Conservation (phyloP, 768 basidiomycete species). For the Tulasnella sp. region DNA sequence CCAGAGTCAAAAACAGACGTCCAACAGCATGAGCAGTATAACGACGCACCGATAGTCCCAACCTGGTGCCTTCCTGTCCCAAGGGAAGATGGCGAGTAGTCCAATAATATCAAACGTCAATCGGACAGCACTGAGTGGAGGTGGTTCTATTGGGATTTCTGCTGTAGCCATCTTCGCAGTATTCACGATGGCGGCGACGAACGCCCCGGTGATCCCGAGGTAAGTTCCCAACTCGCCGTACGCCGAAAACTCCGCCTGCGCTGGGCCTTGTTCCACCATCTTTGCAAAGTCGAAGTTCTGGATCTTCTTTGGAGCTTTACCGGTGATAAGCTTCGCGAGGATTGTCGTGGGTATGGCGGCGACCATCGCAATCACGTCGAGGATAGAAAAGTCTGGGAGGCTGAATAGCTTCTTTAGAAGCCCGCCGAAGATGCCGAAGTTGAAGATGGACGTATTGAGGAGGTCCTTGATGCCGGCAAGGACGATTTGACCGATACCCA, state of each 20-base stretch:
- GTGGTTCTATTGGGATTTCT: background rate
- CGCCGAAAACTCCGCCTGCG: background rate
- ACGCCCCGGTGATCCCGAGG: background rate
- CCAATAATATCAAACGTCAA: background rate
- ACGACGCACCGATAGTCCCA: background rate
- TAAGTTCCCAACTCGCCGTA: background rate
- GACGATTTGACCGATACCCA: background rate
- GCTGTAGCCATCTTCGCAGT: background rate
- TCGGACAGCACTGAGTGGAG: background rate
- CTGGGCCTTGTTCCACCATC: background rate
- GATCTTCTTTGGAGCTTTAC: background rate
- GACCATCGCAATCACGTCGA: conserved; percentile 21
- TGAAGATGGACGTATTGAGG: conserved; percentile 19
- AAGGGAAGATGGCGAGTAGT: background rate
- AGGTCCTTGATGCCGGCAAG: conserved; percentile 6
- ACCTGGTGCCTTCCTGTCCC: background rate
- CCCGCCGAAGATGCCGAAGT: conserved; percentile 26
- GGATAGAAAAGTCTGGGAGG: conserved; percentile 5
- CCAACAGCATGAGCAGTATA: background rate
- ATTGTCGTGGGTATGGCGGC: conserved; percentile 21
- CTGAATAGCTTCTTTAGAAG: conserved; percentile 9
- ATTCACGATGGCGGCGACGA: background rate
- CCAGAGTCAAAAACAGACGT: too few relatives aligned
- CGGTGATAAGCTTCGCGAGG: conserved; percentile 28
- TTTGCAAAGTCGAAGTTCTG: conserved; percentile 4